Base-by-base conservation (phyloP, 1,284 basidiomycete species). In the Heterobasidion annosum region DNA sequence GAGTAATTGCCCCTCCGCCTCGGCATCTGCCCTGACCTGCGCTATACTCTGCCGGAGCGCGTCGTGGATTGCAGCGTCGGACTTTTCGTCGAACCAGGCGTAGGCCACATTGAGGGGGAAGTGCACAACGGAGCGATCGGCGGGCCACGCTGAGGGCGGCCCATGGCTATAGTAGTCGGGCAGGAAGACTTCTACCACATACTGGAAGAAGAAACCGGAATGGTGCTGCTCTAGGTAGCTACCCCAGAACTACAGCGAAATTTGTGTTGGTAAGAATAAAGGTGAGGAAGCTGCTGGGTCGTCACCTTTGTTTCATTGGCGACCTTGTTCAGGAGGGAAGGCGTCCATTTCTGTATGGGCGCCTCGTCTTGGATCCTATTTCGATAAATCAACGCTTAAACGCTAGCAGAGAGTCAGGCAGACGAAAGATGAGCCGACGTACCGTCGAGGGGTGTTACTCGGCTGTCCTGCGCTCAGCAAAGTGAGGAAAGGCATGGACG, bases 1-100 rank as follows among this genome's bases (percentile, higher is more conserved):
- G 16, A 76, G 53, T 50, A 69, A 64, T 62, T 78, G 78, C 19
- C 76, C 75, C 54, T 77, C 69, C 19, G 58, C 62, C 8, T 71
- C 52, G 0, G 74, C 74, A n/a, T 72, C 68, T 15, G 66, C 61
- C 25, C 61, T 64, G 49, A 83, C 67, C 0, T 61, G 64, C 8
- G 60, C 43, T 7, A 50, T 15, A 9, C 33, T 34, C 3, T 54
- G 15, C 18, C 45, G 49, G 15, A 59, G 8, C 2, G 47, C 42
- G 1, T 15, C 34, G 6, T 42, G 51, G 10, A 59, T 46, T 9
- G 15, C 25, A 2, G 19, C 43, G 19, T 59, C 57, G 13, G 37
- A n/a, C 5, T 44, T 46, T 8, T 15, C 6, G 34, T 53, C 19
- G 19, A 43, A 13, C 58, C 58, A 59, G 10, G n/a, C 10, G 40